Conservation (phyloP, 768 basidiomycete species). For the Pisolithus sp. region DNA sequence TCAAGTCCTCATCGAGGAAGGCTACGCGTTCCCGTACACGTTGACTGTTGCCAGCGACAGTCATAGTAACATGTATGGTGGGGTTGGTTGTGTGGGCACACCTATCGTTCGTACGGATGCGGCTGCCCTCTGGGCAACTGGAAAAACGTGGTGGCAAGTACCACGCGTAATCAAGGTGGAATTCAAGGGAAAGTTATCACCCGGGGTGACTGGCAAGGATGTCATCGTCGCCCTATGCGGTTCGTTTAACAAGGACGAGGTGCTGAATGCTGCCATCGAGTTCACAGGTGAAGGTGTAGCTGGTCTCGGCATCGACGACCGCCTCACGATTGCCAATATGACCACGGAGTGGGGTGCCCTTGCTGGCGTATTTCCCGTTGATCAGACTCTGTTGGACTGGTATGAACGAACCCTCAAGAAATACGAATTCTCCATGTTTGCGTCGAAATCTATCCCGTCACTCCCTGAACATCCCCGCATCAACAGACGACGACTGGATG, state of each 20-base stretch:
- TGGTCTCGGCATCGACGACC: conserved; percentile 78
- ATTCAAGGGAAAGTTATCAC: conserved; percentile 69
- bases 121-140: conserved; percentile 95
- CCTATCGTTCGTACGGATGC: conserved; percentile 95
- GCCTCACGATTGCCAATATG: conserved; percentile 98
- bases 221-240: conserved; percentile 96
- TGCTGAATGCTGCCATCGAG: conserved; percentile 94
- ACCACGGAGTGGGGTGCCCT: conserved; percentile 99
- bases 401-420: conserved; percentile 71
- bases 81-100: conserved; percentile 94
- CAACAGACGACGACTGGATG: conserved; percentile 63
- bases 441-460: conserved; percentile 51
- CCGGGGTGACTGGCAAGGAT: conserved; percentile 96
- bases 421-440: conserved; percentile 72
- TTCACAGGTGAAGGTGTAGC: conserved; percentile 87
- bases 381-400: conserved; percentile 76
- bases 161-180: conserved; percentile 96
- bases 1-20: conserved; percentile 95
- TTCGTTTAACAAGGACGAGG: conserved; percentile 93
- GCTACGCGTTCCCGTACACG: conserved; percentile 94
- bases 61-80: conserved; percentile 99
- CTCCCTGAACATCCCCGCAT: conserved; percentile 83
- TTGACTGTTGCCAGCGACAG: conserved; percentile 95
- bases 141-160: conserved; percentile 99
- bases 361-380: conserved; percentile 91